phyloP scores from a whole-genome alignment of 164 flowering plant species.

The Euptelea pleiosperma region DNA sequence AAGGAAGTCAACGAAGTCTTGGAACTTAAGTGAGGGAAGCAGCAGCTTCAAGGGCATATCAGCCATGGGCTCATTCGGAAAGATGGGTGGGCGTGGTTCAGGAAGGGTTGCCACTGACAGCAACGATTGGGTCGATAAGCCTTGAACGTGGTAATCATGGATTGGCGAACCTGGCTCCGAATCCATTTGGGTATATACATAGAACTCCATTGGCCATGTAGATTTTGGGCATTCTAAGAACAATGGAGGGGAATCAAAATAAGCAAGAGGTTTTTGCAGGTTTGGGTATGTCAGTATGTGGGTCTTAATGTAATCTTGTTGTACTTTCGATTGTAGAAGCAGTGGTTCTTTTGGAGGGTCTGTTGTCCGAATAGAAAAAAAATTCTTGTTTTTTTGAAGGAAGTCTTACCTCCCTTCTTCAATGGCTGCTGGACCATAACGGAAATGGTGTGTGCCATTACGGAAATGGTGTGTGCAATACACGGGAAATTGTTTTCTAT shows the following conservation, averaged over 20 bases:
- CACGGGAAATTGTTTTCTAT: too few relatives aligned
- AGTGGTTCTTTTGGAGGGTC: neutral
- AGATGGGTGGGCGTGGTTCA: constrained; percentile 55
- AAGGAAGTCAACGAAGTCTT: constrained; percentile 43
- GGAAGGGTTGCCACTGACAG: constrained; percentile 58
- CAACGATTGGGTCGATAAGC: constrained; percentile 52
- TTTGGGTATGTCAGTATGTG: neutral
- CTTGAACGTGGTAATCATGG: constrained; percentile 15
- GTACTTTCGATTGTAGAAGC: too few relatives aligned
- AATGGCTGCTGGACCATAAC: too few relatives aligned
- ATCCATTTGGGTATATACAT: neutral
- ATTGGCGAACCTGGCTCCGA: too few relatives aligned
- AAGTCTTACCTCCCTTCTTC: too few relatives aligned
- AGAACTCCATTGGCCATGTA: constrained; percentile 1
- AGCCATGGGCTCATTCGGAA: constrained; percentile 55
- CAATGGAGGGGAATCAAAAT: neutral
- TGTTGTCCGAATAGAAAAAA: neutral
- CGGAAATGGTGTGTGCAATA: too few relatives aligned
- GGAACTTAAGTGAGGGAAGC: constrained; percentile 68
- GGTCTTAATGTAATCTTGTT: too few relatives aligned
- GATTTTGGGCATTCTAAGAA: neutral
- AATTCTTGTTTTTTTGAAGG: too few relatives aligned
- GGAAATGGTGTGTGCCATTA: too few relatives aligned
- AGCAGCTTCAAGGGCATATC: constrained; percentile 87
- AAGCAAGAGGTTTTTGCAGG: neutral